Evolutionary conservation across 331 rosid genomes (phyloP), one percentile per base, ranked within the genome.

Genomic region (Cucumis variabilis): DNA sequence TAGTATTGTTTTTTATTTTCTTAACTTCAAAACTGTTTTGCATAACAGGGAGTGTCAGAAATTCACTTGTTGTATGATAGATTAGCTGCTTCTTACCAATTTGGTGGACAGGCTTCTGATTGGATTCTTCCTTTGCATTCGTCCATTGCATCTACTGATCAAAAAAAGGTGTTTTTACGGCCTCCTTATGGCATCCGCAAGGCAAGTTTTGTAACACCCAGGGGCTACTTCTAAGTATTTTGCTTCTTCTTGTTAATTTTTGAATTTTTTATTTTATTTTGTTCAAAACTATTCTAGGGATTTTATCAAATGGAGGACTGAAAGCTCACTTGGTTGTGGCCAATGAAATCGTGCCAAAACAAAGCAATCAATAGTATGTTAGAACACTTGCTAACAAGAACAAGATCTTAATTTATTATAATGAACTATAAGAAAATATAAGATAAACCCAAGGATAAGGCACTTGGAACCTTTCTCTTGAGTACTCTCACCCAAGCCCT

Each of bases 41-140:
- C 79, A 69, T 90, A 33, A 87, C 90, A 96, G 98, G 99, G 98
- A 86, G 91, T 95, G 73, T 91, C 91, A 78, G 99, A 97, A 92
- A 97, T 97, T 86, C 89, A 93, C 91, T 67, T 88, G 50, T 91
- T 97, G 86, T 90, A 89, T 58, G 98, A 97, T 85, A 97, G 92
- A 91, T 91, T 97, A 89, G 91, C 91, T 70, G 96, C 94, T 71
- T 95, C 98, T 27, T 93, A 93, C 90, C 97, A 91, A 86, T 97
- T 97, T 91, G 96, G 98, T 86, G 98, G 98, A 87, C 94, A 88
- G 25, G 93, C 98, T 92, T 93, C 98, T 80, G 98, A 95, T 83
- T 97, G 99, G 99, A 89, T 97, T 90, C 94, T 95, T 90, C 98
- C 98, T 21, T 89, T 97, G 85, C 99, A 97, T 92, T 97, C 98